Percentiles rank a stretch among this genome's conserved stretches.
Evolutionary conservation across 805 yeast genomes (phyloP).

Genomic region (Cyberlindnera maclurae): DNA sequence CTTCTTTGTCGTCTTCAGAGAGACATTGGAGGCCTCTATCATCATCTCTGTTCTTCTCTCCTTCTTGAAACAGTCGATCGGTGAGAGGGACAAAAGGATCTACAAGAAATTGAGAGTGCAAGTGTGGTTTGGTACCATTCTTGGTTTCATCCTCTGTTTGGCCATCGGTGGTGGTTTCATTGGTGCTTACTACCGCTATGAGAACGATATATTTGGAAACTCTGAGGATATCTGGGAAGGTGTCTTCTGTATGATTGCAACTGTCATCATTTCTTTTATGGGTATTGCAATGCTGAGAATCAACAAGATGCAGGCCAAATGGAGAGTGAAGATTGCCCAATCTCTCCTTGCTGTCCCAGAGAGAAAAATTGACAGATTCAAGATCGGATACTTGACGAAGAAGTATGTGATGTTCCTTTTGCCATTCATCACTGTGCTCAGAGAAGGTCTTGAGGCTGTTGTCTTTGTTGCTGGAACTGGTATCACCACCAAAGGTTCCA

Average conservation of each 20-base stretch:
- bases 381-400: conserved; percentile 47
- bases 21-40: conserved; percentile 85
- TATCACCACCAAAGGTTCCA: conserved; percentile 42
- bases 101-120: conserved; percentile 62
- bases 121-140: conserved; percentile 77
- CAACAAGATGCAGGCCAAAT: conserved; percentile 93
- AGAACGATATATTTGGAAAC: conserved; percentile 74
- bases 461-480: conserved; percentile 97
- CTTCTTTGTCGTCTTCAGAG: conserved; percentile 90
- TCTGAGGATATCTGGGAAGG: conserved; percentile 98
- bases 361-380: conserved; percentile 43
- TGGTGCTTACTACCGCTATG: conserved; percentile 81
- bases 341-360: conserved; percentile 62
- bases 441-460: conserved; percentile 97
- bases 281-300: conserved; percentile 95
- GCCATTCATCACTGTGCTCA: conserved; percentile 83
- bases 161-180: conserved; percentile 88
- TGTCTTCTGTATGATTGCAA: conserved; percentile 83
- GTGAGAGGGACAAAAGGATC: conserved; percentile 38
- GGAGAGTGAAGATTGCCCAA: conserved; percentile 91
- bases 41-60: conserved; percentile 88
- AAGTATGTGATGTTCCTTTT: conserved; percentile 85
- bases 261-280: conserved; percentile 84
- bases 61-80: conserved; percentile 85
- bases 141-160: conserved; percentile 75